Base-by-base conservation (phyloP, 106 monocot genomes). In the Amphibolis antarctica region DNA sequence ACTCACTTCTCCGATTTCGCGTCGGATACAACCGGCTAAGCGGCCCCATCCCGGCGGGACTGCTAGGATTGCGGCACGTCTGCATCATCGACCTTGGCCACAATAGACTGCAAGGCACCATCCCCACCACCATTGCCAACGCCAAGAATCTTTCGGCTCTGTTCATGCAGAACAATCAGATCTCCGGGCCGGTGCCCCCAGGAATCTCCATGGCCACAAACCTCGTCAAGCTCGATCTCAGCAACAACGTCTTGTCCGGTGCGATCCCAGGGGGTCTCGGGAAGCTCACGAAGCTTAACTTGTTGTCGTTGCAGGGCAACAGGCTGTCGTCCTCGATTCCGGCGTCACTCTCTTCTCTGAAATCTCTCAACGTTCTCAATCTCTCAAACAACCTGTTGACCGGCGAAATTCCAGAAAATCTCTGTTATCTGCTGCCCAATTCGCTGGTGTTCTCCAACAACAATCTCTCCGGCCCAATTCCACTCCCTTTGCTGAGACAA, bases 381-480 rank as follows among this genome's bases (percentile, higher is more conserved):
- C 82, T 98, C 59, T 98, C 98, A 9, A 78, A 88, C 65, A 98
- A 98, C 68, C 70, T 81, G 28, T 59, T 90, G 1, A 79, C 87
- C 2, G 98, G 98, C 14, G 75, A 78, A 57, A 96, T 96, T 42
- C 96, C 96, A 1, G 78, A 80, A 26, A 78, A 80, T 29, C 79
- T 96, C 28, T 96, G 89, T 31, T 55, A 71, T 12, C 52, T 96
- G 45, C 78, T 96, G 0, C 96, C 96, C 23, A 96, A 84, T 44
- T 96, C 90, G 0, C 68, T 96, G 10, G 96, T 90, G 21, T 87
- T 96, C 69, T 96, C 96, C 9, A 82, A 96, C 66, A 96, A 96
- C 52, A 68, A 70, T 30, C 89, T 94, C 21, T 77, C 79, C 0
- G 94, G 94, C 28, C 83, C 89, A 3, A 71, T 94, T 19, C 94